A percentile compares a stretch with the other conserved stretches of the same genome.
phyloP scores from a whole-genome alignment of 495 filamentous ascomycete species.

The Podospora sp. region DNA sequence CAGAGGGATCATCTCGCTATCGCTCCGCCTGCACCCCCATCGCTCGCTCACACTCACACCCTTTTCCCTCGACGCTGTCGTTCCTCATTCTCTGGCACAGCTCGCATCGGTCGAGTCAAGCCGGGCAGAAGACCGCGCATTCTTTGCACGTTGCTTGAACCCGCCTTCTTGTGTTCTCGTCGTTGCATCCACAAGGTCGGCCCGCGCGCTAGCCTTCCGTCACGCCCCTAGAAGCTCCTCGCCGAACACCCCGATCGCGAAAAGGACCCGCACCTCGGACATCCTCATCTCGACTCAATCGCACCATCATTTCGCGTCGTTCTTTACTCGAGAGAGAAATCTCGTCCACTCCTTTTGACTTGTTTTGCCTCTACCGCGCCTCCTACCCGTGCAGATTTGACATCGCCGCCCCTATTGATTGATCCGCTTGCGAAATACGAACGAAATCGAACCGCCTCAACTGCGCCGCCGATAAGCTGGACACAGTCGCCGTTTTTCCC shows the following conservation, averaged over 20 bases:
- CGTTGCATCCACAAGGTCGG: constrained; percentile 13
- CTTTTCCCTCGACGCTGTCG: constrained; percentile 1
- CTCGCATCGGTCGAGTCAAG: constrained; percentile 17
- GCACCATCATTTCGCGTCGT: constrained; percentile 39
- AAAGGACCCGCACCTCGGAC: constrained; percentile 28
- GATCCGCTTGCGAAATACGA: neutral
- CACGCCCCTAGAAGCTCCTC: constrained; percentile 7
- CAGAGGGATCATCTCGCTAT: neutral
- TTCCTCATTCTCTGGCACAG: constrained; percentile 14
- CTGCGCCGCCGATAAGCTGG: neutral
- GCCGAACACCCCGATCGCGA: constrained; percentile 15
- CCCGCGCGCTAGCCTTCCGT: constrained; percentile 10
- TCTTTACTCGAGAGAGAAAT: constrained; percentile 34
- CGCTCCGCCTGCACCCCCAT: neutral
- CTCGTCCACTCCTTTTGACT: constrained; percentile 39
- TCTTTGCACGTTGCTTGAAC: constrained; percentile 4
- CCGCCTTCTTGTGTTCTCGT: neutral
- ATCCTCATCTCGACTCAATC: constrained; percentile 28
- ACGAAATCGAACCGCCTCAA: neutral
- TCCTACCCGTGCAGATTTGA: neutral
- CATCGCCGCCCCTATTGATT: neutral
- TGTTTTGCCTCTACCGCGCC: constrained; percentile 14
- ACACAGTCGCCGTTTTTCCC: constrained; percentile 3
- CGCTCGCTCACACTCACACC: constrained; percentile 11
- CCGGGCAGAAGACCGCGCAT: constrained; percentile 11